Evolutionary conservation across 345 rosid species (phyloP).

Genomic region (Pistacia atlantica): DNA sequence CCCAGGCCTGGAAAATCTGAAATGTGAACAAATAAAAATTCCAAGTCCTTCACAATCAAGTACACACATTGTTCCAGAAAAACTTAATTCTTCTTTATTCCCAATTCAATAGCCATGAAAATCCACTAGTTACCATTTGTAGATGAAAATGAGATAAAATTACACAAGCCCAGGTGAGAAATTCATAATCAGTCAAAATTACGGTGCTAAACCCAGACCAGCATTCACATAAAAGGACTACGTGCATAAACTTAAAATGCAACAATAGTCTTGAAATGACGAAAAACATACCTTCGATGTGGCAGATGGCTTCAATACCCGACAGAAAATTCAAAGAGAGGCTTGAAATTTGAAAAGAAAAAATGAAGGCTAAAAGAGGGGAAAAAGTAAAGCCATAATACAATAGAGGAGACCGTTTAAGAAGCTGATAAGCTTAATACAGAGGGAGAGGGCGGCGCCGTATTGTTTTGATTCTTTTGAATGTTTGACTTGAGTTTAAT

Average conservation of each 20-base stretch:
- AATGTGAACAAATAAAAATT: not conserved
- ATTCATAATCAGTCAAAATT: not conserved
- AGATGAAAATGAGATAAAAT: constrained; percentile 9
- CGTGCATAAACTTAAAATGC: not conserved
- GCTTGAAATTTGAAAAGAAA: not conserved
- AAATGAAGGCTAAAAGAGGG: not conserved
- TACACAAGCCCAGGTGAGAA: not conserved
- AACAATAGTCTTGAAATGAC: not conserved
- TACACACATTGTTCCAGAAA: not conserved
- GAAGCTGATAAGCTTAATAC: not conserved
- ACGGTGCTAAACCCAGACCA: constrained; percentile 1
- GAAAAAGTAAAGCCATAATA: not conserved
- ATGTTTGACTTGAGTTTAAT: not conserved
- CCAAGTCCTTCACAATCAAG: not conserved
- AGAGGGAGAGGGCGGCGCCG: constrained; percentile 23
- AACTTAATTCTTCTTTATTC: not conserved
- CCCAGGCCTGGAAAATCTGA: not conserved
- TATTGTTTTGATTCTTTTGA: constrained; percentile 19
- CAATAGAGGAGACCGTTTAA: not conserved
- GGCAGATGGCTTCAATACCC: constrained; percentile 16
- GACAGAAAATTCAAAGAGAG: not conserved
- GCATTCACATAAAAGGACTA: constrained; percentile 3
- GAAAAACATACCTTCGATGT: constrained; percentile 19
- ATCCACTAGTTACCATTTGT: not conserved
- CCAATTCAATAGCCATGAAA: not conserved